Conservation (phyloP, 768 basidiomycete species). For the Lentinula guzmanii region DNA sequence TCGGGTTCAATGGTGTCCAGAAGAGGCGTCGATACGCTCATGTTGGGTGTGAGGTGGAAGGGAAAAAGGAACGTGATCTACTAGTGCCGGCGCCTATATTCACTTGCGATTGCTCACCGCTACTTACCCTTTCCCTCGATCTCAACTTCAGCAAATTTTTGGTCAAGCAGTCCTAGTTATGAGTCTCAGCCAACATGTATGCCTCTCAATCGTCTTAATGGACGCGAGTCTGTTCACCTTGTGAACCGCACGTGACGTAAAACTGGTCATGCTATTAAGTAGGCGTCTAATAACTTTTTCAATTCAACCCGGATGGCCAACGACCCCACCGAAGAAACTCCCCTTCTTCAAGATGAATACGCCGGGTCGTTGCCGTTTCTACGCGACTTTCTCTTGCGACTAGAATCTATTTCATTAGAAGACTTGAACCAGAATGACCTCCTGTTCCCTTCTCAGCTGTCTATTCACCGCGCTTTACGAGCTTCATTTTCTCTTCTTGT, state of each 20-base stretch:
- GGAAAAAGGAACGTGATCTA: not conserved
- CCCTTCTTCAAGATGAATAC: constrained; percentile 14
- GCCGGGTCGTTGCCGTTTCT: constrained; percentile 11
- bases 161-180: too few species aligned
- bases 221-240: too few species aligned
- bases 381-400: not conserved
- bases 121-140: too few species aligned
- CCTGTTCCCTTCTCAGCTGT: not conserved
- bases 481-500: constrained; percentile 25
- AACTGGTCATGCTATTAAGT: too few species aligned
- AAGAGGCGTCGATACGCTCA: constrained; percentile 61
- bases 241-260: too few species aligned
- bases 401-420: not conserved
- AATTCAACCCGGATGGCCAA: constrained; percentile 1
- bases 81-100: too few species aligned
- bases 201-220: too few species aligned
- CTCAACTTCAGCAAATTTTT: too few species aligned
- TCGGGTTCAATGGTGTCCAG: constrained; percentile 87
- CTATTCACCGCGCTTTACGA: not conserved
- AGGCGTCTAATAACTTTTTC: constrained; percentile 1
- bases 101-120: too few species aligned
- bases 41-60: constrained; percentile 17
- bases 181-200: too few species aligned
- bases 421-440: not conserved
- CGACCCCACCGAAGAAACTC: constrained; percentile 14